Evolutionary conservation across 1,139 yeast genomes (phyloP), one percentile per base, ranked within the genome.

Genomic region (Pichia sp.): DNA sequence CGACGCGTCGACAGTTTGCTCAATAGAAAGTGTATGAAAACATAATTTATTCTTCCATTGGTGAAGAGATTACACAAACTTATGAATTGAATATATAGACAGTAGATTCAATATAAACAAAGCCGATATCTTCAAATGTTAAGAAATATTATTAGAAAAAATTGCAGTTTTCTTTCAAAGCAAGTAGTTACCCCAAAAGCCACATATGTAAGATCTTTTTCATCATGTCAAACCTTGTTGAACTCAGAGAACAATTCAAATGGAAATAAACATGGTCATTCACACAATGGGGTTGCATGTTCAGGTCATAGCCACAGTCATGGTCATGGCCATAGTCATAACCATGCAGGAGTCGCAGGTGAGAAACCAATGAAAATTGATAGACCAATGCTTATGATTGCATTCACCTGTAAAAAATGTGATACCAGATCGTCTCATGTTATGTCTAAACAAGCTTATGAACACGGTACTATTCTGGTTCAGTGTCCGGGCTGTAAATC

Each of bases 391-490:
- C 70, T 87, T 54, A 83, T 89, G 82, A 74, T 92, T 29, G 92
- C 96, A 0, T 90, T 92, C 65, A 92, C 97, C 0, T 92, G 98
- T 65, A 92, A 89, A 62, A 79, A 80, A 55, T 92, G 98, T 65
- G 74, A 78, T 43, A 78, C 86, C 7, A 69, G 97, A 46, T 87
- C 96, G 0, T 79, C 90, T 3, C 97, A 92, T 60, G 74, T 82
- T 4, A 82, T 92, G 58, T 85, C 96, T 20, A 90, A 89, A 55
- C 97, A 92, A 63, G 90, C 97, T 0, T 92, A 92, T 61, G 77
- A 82, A 25, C 71, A 73, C 27, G 98, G 98, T 1, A 82, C 96
- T 0, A 96, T 92, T 4, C 68, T 87, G 45, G 83, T 92, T 32
- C 90, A 87, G 59, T 92, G 97, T 60, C 97, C 97, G 0, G 85